A percentile compares a stretch with the other conserved stretches of the same genome.
Conservation (phyloP, 2,329 filamentous ascomycete species). For the Ophiosphaerella korrae region DNA sequence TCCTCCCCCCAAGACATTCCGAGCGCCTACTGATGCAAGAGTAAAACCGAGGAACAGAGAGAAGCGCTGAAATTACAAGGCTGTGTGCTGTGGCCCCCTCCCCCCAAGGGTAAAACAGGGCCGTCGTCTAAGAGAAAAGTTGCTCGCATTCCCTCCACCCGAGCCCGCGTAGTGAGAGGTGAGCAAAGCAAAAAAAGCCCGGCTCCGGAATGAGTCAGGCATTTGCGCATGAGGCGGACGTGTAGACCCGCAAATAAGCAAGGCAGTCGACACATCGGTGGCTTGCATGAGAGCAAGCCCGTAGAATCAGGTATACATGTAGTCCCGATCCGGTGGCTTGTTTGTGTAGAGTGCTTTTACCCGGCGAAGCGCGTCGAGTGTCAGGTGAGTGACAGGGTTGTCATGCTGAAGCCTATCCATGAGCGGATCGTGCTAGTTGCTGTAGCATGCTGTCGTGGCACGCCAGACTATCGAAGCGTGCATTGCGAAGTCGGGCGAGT, state of each 20-base stretch:
- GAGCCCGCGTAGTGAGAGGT: conserved; percentile 41
- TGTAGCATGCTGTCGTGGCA: conserved; percentile 29
- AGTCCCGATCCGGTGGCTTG: conserved; percentile 22
- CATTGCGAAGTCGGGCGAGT: conserved; percentile 21
- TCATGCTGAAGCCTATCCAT: conserved; percentile 29
- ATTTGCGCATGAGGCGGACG: conserved; percentile 16
- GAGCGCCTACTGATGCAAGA: conserved; percentile 43
- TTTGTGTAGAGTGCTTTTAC: conserved; percentile 24
- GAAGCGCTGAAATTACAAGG: conserved; percentile 45
- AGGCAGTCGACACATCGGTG: conserved; percentile 12
- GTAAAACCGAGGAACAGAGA: conserved; percentile 26
- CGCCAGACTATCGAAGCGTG: conserved; percentile 21
- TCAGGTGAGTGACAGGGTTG: conserved; percentile 30
- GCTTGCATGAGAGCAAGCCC: conserved; percentile 22
- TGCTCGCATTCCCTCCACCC: conserved; percentile 38
- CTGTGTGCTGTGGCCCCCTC: conserved; percentile 21
- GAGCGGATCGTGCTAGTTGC: conserved; percentile 31
- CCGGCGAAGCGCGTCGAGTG: conserved; percentile 22
- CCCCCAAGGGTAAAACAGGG: conserved; percentile 28
- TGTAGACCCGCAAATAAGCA: conserved; percentile 22
- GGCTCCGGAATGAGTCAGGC: conserved; percentile 34
- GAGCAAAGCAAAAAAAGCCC: conserved; percentile 27
- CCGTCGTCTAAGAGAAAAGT: conserved; percentile 29
- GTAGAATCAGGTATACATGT: conserved; percentile 11
- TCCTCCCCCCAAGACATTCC: too few relatives aligned